Base-by-base conservation (phyloP, 495 filamentous ascomycete genomes). In the Lasiosphaeriaceae sp. region DNA sequence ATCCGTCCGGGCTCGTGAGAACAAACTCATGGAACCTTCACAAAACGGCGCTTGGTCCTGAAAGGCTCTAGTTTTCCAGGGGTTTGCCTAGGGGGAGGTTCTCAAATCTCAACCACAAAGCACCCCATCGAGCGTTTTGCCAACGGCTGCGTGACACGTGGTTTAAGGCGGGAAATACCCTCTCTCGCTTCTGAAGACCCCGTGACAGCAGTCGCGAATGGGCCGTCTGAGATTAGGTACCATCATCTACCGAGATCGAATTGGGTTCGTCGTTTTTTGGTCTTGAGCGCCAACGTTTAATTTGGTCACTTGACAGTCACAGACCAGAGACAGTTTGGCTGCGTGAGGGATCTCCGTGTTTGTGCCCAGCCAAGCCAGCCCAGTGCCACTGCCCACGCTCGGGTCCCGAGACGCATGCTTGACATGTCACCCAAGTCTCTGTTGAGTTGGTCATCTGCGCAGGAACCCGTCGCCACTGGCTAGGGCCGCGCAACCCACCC, bases 121-220 rank as follows among this genome's bases (percentile, higher is more conserved):
- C 26, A 31, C 26, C 26, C 26, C 9, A 9, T 31, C 26, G 3
- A 31, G 26, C 26, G 26, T 31, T 31, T 3, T 69, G 16, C 65
- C 67, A 70, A 68, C 67, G 50, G 59, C 50, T 49, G 60, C 35
- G 45, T 66, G 67, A 70, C 67, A 70, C 67, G 67, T 70, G 67
- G 67, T 66, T 22, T 31, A 34, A 63, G 49, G 45, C 47, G 54
- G 59, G 45, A 61, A 57, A 41, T 43, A n/a, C n/a, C 14, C 7
- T 43, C n/a, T 43, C 39, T 43, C 39, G 14, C 41, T 24, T 53
- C 35, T 7, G 19, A 17, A 53, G 14, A 24, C 16, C 21, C 24
- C 50, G 29, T 44, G 16, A 21, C 35, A 44, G 19, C 35, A 24
- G 34, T 14, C 20, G 20, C 14, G 34, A 37, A 14, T 9, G 34